These are phyloP conservation scores for Streptanthus diversifolius DNA, from an alignment of 345 rosid species.

Conservation along the genomic window DNA sequence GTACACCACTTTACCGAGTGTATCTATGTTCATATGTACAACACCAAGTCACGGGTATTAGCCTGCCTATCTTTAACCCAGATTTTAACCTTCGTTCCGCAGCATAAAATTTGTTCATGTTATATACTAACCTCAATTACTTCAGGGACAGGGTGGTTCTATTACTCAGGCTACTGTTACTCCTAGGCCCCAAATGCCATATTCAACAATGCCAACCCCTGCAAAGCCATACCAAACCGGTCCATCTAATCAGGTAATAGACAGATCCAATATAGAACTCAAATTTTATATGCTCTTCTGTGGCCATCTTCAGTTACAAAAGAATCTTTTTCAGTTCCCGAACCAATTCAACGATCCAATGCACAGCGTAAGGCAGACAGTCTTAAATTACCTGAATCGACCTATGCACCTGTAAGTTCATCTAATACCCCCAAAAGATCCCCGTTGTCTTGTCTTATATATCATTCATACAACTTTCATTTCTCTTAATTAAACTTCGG, in stretches of 20 bases:
- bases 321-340: constrained; percentile 38
- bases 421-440: constrained; percentile 5
- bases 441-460: neutral
- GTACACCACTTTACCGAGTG: constrained; percentile 83
- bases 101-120: constrained; percentile 1
- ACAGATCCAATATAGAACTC: neutral
- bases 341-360: constrained; percentile 42
- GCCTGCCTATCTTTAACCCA: constrained; percentile 4
- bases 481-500: neutral
- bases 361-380: constrained; percentile 41
- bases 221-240: constrained; percentile 45
- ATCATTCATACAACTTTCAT: neutral
- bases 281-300: neutral
- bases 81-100: neutral
- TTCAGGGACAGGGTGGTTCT: constrained; percentile 54
- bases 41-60: constrained; percentile 73
- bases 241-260: constrained; percentile 55
- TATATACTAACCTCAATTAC: constrained; percentile 6
- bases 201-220: constrained; percentile 42
- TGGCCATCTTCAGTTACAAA: neutral
- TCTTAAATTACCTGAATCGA: constrained; percentile 53
- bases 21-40: constrained; percentile 74
- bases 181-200: constrained; percentile 55
- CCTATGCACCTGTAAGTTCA: constrained; percentile 64
- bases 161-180: constrained; percentile 17